A percentile compares a stretch with the other conserved stretches of the same genome.
phyloP scores from a whole-genome alignment of 306 rosid species.

The Malus orientalis region DNA sequence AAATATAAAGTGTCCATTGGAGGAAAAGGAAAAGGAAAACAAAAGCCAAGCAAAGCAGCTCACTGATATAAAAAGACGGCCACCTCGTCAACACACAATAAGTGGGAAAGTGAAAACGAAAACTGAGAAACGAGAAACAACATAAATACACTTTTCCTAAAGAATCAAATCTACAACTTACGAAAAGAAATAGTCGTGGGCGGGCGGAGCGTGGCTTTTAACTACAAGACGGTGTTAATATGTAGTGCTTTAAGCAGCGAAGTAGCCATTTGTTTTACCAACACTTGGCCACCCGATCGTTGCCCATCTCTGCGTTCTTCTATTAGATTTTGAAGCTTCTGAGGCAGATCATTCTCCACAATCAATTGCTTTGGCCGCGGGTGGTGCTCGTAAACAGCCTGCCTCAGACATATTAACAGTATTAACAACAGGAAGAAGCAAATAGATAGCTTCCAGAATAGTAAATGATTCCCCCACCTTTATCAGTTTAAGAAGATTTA shows the following conservation, averaged over 20 bases:
- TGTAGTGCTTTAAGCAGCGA: slow-evolving; percentile 94
- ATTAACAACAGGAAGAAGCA: neutral
- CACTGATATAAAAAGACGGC: neutral
- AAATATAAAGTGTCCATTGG: no score
- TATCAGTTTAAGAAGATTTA: slow-evolving; percentile 92
- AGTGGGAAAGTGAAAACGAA: neutral
- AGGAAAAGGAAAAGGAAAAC: neutral
- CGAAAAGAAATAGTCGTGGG: neutral
- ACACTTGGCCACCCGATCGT: slow-evolving; percentile 69
- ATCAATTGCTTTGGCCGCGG: slow-evolving; percentile 98
- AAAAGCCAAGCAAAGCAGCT: neutral
- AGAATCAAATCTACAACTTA: slow-evolving; percentile 8
- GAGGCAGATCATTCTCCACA: slow-evolving; percentile 95
- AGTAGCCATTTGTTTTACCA: slow-evolving; percentile 99
- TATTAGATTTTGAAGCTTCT: slow-evolving; percentile 83
- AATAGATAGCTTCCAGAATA: neutral
- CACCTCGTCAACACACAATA: neutral
- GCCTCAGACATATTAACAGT: slow-evolving; percentile 10
- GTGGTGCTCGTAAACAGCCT: slow-evolving; percentile 98
- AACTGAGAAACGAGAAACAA: neutral
- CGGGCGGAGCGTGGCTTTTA: neutral
- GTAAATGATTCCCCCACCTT: slow-evolving; percentile 39
- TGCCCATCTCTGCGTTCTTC: slow-evolving; percentile 98
- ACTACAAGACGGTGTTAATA: slow-evolving; percentile 88
- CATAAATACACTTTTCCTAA: neutral